Evolutionary conservation across 2,329 filamentous ascomycete species (phyloP).

Genomic region (Colletotrichum sublineola): DNA sequence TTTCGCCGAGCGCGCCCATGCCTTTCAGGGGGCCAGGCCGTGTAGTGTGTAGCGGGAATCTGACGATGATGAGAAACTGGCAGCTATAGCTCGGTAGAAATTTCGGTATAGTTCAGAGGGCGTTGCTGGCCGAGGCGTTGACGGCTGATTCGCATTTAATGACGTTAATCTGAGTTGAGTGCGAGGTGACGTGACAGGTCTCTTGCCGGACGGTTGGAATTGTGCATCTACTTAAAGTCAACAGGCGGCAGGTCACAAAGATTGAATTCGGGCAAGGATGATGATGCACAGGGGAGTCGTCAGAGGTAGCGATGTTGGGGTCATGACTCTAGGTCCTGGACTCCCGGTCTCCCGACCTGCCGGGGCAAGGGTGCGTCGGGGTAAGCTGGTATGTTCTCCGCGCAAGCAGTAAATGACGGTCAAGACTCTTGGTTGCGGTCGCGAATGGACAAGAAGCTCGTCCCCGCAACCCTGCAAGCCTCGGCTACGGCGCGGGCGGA

Average conservation of each 20-base stretch:
- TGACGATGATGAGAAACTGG: not conserved
- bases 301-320: slow-evolving; percentile 13
- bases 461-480: slow-evolving; percentile 16
- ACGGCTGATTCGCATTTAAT: not conserved
- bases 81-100: not conserved
- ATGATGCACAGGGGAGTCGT: slow-evolving; percentile 28
- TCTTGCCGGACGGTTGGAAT: too few relatives aligned
- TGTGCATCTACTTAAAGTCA: slow-evolving; percentile 22
- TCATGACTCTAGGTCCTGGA: slow-evolving; percentile 33
- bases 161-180: not conserved
- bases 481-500: slow-evolving; percentile 24
- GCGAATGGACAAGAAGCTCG: slow-evolving; percentile 28
- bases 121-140: not conserved
- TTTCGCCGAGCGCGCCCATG: slow-evolving; percentile 24
- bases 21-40: not conserved
- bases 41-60: not conserved
- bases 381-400: not conserved
- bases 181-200: not conserved
- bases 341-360: slow-evolving; percentile 27
- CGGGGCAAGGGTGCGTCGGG: slow-evolving; percentile 21
- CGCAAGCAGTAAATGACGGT: not conserved
- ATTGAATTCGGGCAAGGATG: slow-evolving; percentile 16
- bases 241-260: slow-evolving; percentile 6
- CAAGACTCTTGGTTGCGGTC: slow-evolving; percentile 9
- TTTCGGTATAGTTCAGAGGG: not conserved